Evolutionary conservation across 2,329 filamentous ascomycete species (phyloP).

Genomic region (Cladosporium colombiae): DNA sequence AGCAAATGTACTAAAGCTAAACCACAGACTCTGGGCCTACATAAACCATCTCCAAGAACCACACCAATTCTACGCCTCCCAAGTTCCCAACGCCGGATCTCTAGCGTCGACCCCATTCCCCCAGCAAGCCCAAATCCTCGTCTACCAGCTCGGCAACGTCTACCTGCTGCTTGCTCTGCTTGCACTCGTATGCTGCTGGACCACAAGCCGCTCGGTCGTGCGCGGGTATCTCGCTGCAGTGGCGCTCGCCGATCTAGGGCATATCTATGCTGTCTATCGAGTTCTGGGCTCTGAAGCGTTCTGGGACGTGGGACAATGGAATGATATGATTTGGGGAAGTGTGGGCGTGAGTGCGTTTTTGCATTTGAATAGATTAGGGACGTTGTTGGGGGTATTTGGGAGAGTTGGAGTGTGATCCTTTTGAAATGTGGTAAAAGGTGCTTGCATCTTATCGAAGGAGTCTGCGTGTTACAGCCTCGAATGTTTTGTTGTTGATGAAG

Average conservation of each 20-base stretch:
- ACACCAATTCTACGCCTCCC: constrained; percentile 23
- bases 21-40: constrained; percentile 23
- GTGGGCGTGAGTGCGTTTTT: constrained; percentile 23
- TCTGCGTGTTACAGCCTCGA: neutral
- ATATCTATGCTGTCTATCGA: constrained; percentile 25
- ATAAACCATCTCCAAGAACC: constrained; percentile 17
- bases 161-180: constrained; percentile 25
- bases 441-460: neutral
- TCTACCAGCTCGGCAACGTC: constrained; percentile 23
- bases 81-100: constrained; percentile 20
- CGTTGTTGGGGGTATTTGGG: constrained; percentile 23
- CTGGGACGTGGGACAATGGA: constrained; percentile 22
- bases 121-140: constrained; percentile 24
- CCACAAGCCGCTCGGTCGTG: constrained; percentile 16
- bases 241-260: constrained; percentile 25
- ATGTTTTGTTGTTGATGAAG: neutral
- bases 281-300: constrained; percentile 22
- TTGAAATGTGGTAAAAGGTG: neutral
- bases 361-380: constrained; percentile 23
- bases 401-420: neutral
- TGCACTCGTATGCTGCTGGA: constrained; percentile 28
- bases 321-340: constrained; percentile 26
- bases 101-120: constrained; percentile 8
- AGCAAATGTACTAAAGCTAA: neutral
- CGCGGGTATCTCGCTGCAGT: constrained; percentile 23